phyloP scores from a whole-genome alignment of 23 red algal species.

The Cyanidiococcus yangmingshanensis region DNA sequence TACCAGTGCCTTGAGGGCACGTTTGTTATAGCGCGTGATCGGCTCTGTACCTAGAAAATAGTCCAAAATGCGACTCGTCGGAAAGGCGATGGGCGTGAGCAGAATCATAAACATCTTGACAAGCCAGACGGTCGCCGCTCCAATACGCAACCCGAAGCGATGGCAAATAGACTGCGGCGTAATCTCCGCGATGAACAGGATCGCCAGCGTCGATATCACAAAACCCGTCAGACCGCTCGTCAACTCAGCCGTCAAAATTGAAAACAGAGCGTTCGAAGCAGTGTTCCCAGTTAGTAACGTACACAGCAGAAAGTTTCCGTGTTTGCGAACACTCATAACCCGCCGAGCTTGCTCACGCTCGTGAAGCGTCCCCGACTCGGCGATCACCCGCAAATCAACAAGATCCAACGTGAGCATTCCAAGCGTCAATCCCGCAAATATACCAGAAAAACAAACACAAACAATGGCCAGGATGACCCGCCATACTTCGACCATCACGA shows the following conservation, averaged over 20 bases:
- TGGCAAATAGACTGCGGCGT: conserved; percentile 94
- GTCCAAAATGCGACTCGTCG: conserved; percentile 64
- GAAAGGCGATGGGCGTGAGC: conserved; percentile 52
- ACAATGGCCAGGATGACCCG: conserved; percentile 46
- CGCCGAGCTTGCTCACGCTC: conserved; percentile 63
- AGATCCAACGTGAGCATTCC: conserved; percentile 95
- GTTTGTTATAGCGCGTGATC: conserved; percentile 70
- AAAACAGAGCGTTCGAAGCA: conserved; percentile 74
- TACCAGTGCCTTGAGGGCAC: conserved; percentile 68
- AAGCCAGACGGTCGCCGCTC: conserved; percentile 58
- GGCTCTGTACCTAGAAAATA: conserved; percentile 71
- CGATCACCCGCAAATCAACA: conserved; percentile 67
- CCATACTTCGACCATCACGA: conserved; percentile 17
- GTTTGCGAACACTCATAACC: conserved; percentile 73
- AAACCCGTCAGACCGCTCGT: conserved; percentile 76
- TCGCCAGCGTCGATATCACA: conserved; percentile 57
- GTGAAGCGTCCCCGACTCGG: conserved; percentile 65
- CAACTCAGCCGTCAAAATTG: conserved; percentile 77
- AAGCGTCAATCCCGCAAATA: conserved; percentile 92
- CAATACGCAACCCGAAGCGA: conserved; percentile 77
- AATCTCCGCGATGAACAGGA: conserved; percentile 92
- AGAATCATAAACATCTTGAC: conserved; percentile 77
- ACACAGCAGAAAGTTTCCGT: conserved; percentile 85
- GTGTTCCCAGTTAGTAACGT: conserved; percentile 97
- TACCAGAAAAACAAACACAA: conserved; percentile 66